These are phyloP conservation scores for Farysia itapuensis DNA, from an alignment of 1,284 basidiomycete genomes.

Conservation along the genomic window DNA sequence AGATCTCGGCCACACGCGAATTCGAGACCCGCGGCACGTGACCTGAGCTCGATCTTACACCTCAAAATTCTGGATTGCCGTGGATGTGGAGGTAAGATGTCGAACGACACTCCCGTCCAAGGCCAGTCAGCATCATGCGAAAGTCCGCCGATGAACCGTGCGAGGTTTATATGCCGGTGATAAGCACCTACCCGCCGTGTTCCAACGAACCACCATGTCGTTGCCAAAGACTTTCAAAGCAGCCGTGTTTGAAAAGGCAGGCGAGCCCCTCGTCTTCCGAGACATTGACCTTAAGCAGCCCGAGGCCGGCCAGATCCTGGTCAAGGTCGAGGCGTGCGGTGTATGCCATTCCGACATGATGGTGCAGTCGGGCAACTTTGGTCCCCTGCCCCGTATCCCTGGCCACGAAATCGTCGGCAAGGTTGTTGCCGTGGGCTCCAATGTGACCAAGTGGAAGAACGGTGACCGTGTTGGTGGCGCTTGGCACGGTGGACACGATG, in stretches of 20 bases:
- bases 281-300: slow-evolving; percentile 91
- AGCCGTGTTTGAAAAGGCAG: slow-evolving; percentile 91
- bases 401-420: slow-evolving; percentile 55
- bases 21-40: too few species aligned
- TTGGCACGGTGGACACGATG: slow-evolving; percentile 54
- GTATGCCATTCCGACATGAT: slow-evolving; percentile 79
- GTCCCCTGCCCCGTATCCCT: slow-evolving; percentile 38
- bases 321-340: slow-evolving; percentile 87
- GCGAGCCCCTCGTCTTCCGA: slow-evolving; percentile 83
- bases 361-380: slow-evolving; percentile 15
- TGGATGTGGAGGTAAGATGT: too few species aligned
- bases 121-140: too few species aligned
- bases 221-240: slow-evolving; percentile 63
- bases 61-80: too few species aligned
- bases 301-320: slow-evolving; percentile 83
- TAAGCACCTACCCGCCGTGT: background rate
- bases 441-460: slow-evolving; percentile 41
- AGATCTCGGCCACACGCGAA: too few species aligned
- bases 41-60: too few species aligned
- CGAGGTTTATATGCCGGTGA: too few species aligned
- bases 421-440: slow-evolving; percentile 44
- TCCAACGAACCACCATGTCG: slow-evolving; percentile 6
- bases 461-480: slow-evolving; percentile 56
- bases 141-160: too few species aligned
- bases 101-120: too few species aligned